These are phyloP conservation scores for Pontederia paniculata DNA, from an alignment of 176 grass and related monocot species.

Conservation along the genomic window DNA sequence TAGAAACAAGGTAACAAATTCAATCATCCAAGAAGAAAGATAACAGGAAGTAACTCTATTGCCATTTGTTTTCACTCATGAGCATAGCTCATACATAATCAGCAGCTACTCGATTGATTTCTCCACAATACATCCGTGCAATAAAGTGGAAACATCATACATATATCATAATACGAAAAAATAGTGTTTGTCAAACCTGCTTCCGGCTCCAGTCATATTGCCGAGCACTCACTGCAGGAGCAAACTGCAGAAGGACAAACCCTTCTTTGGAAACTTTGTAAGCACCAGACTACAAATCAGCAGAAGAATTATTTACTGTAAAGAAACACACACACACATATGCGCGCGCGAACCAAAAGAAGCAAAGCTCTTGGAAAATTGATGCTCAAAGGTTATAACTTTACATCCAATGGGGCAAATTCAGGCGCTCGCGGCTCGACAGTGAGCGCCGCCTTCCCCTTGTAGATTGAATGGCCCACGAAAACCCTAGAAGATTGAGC, in stretches of 20 bases:
- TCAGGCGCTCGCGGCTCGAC: conserved; percentile 32
- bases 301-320: not conserved
- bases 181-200: conserved; percentile 31
- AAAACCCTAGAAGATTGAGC: conserved; percentile 34
- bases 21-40: too few species aligned
- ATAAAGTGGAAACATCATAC: not conserved
- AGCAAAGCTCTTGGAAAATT: not conserved
- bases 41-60: too few species aligned
- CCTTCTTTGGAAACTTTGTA: conserved; percentile 86
- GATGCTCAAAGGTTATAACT: not conserved
- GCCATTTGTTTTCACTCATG: too few species aligned
- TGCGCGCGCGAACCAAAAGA: too few species aligned
- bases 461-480: conserved; percentile 36
- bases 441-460: conserved; percentile 33
- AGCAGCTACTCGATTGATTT: too few species aligned
- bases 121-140: not conserved
- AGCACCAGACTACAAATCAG: conserved; percentile 42
- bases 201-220: conserved; percentile 88
- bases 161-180: conserved; percentile 3
- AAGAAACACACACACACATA: too few species aligned
- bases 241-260: conserved; percentile 78
- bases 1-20: too few species aligned
- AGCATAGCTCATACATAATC: too few species aligned
- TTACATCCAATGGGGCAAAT: conserved; percentile 29
- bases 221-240: conserved; percentile 41